Evolutionary conservation across 2,329 filamentous ascomycete genomes (phyloP), one percentile per base, ranked within the genome.

Genomic region (Fusarium falciforme): DNA sequence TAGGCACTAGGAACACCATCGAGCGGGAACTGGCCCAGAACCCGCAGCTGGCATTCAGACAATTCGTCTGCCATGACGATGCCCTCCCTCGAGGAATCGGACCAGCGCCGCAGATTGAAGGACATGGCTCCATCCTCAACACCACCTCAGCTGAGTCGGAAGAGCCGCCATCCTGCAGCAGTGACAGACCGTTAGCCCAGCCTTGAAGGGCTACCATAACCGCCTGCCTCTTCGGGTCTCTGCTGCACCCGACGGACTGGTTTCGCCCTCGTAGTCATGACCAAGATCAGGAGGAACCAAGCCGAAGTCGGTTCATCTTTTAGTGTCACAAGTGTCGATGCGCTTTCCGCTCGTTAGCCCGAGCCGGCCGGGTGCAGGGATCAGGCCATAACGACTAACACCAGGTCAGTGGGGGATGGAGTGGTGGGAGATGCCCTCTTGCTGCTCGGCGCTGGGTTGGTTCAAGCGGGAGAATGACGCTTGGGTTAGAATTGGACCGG

Each of bases 331-430:
- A 61, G 60, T 60, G 58, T 63, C 49, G 65, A 63, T 66, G 57
- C 66, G 54, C 70, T 70, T 67, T 72, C 60, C 57, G 70, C 68
- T 72, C 47, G 40, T 71, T 63, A 44, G 59, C 33, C 64, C 59
- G 35, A 60, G 33, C 35, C 38, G 52, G 35, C 58, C 64, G 71
- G 63, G 68, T 73, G 72, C 71, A 74, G 47, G 71, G 71, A 72
- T 60, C 67, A 64, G 70, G 67, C 35, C 60, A 61, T 27, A 29
- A 70, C 42, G 14, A 66, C 69, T 62, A 69, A 69, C 61, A 64
- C 63, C 49, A 47, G 40, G 38, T 14, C 22, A 47, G 70, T 73
- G 70, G 66, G 58, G 63, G 38, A 7, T 25, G 62, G 8, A 20
- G 47, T 27, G 47, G 47, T 52, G 47, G 47, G 47, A 22, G 64